Conservation (phyloP, 257 asterid species). For the Solanum neorickii region DNA sequence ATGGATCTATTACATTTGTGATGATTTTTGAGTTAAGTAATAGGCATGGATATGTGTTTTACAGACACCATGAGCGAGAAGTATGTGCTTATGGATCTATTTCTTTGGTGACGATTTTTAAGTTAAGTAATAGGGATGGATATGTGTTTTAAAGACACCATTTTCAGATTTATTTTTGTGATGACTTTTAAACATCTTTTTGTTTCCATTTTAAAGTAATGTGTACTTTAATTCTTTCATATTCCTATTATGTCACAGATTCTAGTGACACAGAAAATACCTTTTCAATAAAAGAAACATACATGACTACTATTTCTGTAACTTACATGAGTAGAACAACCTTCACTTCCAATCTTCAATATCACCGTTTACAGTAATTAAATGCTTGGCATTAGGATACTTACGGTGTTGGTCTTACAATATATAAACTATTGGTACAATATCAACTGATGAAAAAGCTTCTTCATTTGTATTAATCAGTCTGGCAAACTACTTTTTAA, state of each 20-base stretch:
- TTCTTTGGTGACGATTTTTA: not conserved
- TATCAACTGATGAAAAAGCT: too few species aligned
- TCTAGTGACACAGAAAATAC: too few species aligned
- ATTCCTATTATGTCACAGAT: not conserved
- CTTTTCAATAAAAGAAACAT: too few species aligned
- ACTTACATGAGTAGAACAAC: too few species aligned
- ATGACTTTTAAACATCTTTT: not conserved
- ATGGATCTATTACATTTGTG: not conserved
- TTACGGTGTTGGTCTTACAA: not conserved
- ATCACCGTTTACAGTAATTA: not conserved
- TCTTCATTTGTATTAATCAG: too few species aligned
- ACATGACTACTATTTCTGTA: too few species aligned
- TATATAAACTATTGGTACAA: not conserved
- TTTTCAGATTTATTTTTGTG: not conserved
- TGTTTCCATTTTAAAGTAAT: not conserved
- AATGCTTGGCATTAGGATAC: not conserved
- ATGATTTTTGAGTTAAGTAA: not conserved
- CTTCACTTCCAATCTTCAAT: not conserved
- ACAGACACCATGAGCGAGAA: not conserved
- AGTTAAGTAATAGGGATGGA: not conserved
- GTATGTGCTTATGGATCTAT: not conserved
- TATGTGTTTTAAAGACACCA: not conserved
- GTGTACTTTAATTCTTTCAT: not conserved
- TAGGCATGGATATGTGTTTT: not conserved
- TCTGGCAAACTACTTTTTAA: not conserved